Evolutionary conservation across 306 rosid genomes (phyloP), one percentile per base, ranked within the genome.

Genomic region (Ochetophila trinervis): DNA sequence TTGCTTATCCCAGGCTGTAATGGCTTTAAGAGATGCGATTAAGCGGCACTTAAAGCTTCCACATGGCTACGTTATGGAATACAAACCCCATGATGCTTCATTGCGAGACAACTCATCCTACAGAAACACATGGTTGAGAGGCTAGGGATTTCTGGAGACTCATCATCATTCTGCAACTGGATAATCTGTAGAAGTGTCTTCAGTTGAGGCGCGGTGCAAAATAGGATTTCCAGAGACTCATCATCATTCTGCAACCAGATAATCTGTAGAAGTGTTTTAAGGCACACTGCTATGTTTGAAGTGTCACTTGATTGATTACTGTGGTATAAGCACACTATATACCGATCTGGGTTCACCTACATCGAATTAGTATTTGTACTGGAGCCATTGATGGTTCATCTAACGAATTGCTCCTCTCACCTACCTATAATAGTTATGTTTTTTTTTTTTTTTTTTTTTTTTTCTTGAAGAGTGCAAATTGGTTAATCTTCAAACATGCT

Each of bases 71-170:
- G 82, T 92, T 45, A 85, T 89, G 98, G 98, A 87, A 76, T 92
- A 92, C 87, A 92, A 89, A 84, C 89, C 93, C 18, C 96, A 87
- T 23, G 93, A 92, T 34, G 95, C 98, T 5, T 92, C 95, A 42
- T 83, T 92, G 74, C 86, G 89, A 18, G 98, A 92, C 78, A 87
- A 92, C 73, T 89, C 98, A 21, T 92, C 96, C 30, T 92, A 89
- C 78, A 81, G 98, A 68, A 92, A 92, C 83, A 87, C 98, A 53
- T 89, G 98, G 98, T 82, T 92, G 92, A 81, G 90, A 74, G 97
- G 97, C 57, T 91, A 82, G 79, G 65, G 23, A 48, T 34, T 27
- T 65, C 47, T 35, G 2, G 49, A 32, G 40, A 6, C n/a, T n/a
- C n/a, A n/a, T n/a, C 20, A 50, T 5, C 15, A 4, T 18, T 10